These are phyloP conservation scores for Carnegiea gigantea DNA, from an alignment of 179 eudicot genomes.

Conservation along the genomic window DNA sequence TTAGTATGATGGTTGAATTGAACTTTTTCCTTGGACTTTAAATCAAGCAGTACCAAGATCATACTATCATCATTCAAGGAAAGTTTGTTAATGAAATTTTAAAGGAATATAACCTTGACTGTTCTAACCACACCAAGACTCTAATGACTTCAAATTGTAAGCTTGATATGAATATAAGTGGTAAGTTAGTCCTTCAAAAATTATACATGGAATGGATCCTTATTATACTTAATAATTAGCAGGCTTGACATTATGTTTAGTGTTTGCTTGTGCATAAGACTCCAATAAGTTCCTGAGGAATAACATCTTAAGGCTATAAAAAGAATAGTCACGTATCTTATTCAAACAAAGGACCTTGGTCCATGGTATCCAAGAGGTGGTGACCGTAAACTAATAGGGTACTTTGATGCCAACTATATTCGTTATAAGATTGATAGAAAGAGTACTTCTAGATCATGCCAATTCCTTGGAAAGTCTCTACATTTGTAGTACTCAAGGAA, in stretches of 20 bases:
- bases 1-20: too few species aligned
- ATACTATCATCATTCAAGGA: background rate
- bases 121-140: background rate
- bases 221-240: background rate
- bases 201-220: background rate
- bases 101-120: background rate
- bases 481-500: too few species aligned
- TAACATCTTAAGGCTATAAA: background rate
- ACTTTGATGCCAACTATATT: too few species aligned
- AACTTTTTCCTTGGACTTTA: background rate
- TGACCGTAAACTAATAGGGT: too few species aligned
- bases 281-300: background rate
- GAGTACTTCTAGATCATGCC: too few species aligned
- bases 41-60: constrained; percentile 4
- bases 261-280: too few species aligned
- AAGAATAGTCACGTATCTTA: background rate
- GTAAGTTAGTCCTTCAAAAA: too few species aligned
- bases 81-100: background rate
- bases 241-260: background rate
- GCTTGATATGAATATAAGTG: too few species aligned
- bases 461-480: too few species aligned
- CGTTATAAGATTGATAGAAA: too few species aligned
- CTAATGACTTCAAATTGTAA: background rate
- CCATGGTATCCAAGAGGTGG: too few species aligned
- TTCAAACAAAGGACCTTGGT: too few species aligned